Evolutionary conservation across 208 protist genomes (phyloP).

Genomic region (Phytomonas serpens): DNA sequence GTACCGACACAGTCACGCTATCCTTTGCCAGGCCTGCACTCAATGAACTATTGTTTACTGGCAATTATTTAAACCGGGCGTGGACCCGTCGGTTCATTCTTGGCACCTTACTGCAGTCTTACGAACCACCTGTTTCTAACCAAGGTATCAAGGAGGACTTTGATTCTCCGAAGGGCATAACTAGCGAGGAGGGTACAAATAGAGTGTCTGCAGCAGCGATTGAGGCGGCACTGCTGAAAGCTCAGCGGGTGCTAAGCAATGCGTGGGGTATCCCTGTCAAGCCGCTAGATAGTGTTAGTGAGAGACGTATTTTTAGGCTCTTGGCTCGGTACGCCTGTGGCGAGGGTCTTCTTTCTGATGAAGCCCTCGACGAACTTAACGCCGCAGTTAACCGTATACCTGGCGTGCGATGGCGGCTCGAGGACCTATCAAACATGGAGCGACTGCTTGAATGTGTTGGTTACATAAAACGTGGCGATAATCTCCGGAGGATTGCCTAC

Average conservation of each 20-base stretch:
- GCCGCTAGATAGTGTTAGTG: constrained; percentile 57
- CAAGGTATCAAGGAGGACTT: neutral
- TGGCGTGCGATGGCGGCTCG: constrained; percentile 28
- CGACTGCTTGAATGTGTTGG: constrained; percentile 42
- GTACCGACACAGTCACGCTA: neutral
- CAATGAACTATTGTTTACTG: constrained; percentile 32
- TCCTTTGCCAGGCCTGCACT: neutral
- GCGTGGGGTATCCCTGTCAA: constrained; percentile 50
- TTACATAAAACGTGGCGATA: constrained; percentile 63
- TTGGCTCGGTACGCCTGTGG: constrained; percentile 65
- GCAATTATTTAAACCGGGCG: constrained; percentile 30
- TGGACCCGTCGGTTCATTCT: constrained; percentile 81
- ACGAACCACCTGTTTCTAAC: constrained; percentile 21
- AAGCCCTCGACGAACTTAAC: constrained; percentile 46
- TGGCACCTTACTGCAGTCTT: constrained; percentile 65
- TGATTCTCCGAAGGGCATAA: neutral
- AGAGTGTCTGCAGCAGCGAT: constrained; percentile 3
- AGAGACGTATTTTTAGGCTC: constrained; percentile 60
- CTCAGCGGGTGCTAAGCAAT: constrained; percentile 45
- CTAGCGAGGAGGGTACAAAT: constrained; percentile 1
- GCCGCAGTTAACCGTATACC: constrained; percentile 36
- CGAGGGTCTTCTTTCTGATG: constrained; percentile 50
- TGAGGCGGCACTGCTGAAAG: constrained; percentile 43
- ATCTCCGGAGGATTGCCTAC: constrained; percentile 59
- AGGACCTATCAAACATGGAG: constrained; percentile 49